Conservation (phyloP, 1,284 basidiomycete species). For the Ganoderma meredithae region DNA sequence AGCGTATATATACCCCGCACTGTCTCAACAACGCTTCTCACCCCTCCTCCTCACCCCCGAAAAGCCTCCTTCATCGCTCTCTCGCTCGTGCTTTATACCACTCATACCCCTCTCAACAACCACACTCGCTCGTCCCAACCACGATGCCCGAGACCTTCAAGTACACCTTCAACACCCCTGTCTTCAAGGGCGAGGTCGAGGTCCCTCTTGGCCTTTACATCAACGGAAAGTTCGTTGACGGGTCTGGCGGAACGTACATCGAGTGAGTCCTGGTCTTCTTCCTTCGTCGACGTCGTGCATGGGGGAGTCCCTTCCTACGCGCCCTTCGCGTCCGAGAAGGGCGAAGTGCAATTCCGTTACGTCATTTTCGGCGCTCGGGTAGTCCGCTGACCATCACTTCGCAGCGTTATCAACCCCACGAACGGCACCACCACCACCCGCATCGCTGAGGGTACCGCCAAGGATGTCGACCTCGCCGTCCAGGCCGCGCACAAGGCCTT, state of each 20-base stretch:
- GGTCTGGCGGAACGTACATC: conserved; percentile 69
- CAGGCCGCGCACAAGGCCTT: conserved; percentile 81
- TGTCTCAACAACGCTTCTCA: not conserved
- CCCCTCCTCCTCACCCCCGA: not conserved
- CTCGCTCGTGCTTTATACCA: conserved; percentile 2
- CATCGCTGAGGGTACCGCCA: conserved; percentile 71
- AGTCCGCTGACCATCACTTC: not conserved
- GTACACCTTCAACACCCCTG: conserved; percentile 69
- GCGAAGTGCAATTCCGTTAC: not conserved
- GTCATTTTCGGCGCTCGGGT: not conserved
- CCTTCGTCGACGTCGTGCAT: conserved; percentile 1
- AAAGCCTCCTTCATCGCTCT: conserved; percentile 4
- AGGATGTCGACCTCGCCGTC: conserved; percentile 83
- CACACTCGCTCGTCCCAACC: conserved; percentile 16
- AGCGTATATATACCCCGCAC: conserved; percentile 25
- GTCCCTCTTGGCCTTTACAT: conserved; percentile 85
- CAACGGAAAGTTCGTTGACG: conserved; percentile 80
- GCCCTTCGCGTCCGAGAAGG: not conserved
- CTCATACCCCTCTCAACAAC: not conserved
- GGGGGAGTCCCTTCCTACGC: not conserved
- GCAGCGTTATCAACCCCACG: conserved; percentile 83
- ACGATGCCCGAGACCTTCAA: conserved; percentile 50
- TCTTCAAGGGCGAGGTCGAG: conserved; percentile 75
- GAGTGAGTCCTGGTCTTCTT: conserved; percentile 57
- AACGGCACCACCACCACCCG: conserved; percentile 76